Conservation (phyloP, 371 early-diverging fungal species). For the Zopfochytrium polystomum region DNA sequence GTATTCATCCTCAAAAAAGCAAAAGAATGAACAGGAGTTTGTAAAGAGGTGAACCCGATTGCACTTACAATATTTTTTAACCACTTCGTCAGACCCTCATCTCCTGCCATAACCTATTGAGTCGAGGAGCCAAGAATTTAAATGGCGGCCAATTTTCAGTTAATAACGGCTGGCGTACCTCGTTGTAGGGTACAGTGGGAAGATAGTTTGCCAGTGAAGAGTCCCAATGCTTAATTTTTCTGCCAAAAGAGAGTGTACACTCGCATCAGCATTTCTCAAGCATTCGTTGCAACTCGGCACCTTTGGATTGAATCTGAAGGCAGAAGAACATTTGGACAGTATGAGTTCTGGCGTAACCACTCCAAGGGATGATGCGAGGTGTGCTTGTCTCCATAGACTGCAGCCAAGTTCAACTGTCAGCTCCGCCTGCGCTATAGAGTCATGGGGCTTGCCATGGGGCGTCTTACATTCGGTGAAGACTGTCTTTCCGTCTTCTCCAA, state of each 20-base stretch:
- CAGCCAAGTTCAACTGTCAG: slow-evolving; percentile 2
- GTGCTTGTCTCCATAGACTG: slow-evolving; percentile 58
- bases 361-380: slow-evolving; percentile 56
- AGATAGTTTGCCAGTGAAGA: slow-evolving; percentile 33
- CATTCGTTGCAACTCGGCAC: slow-evolving; percentile 25
- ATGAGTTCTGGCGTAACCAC: slow-evolving; percentile 72
- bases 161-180: slow-evolving; percentile 43
- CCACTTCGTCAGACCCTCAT: slow-evolving; percentile 73
- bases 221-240: slow-evolving; percentile 38
- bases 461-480: slow-evolving; percentile 21
- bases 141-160: background rate
- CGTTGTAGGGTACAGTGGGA: slow-evolving; percentile 57
- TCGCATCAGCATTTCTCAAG: background rate
- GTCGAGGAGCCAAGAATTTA: background rate
- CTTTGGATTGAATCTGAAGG: slow-evolving; percentile 37
- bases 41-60: background rate
- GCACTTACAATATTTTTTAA: slow-evolving; percentile 59
- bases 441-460: background rate
- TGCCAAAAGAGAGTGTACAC: background rate
- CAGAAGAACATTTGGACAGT: slow-evolving; percentile 53
- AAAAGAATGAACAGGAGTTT: background rate
- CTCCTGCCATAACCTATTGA: slow-evolving; percentile 51
- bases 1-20: slow-evolving; percentile 51
- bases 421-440: slow-evolving; percentile 38
- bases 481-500: slow-evolving; percentile 29